Conservation (phyloP, 176 grass and related monocot species). For the Zoysia japonica region DNA sequence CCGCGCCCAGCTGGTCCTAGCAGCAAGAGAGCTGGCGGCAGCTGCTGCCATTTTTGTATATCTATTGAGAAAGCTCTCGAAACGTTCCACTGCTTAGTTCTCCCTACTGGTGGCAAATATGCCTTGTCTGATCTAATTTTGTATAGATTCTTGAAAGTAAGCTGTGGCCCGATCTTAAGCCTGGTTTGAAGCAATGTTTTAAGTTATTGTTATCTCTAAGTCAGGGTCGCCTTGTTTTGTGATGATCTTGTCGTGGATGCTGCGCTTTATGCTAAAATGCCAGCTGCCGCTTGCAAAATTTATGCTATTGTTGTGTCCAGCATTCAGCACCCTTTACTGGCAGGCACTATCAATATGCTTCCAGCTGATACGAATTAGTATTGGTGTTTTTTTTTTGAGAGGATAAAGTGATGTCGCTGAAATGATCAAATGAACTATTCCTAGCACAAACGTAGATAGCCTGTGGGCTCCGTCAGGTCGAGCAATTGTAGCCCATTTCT, state of each 20-base stretch:
- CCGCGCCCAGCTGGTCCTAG: background rate
- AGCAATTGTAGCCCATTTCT: background rate
- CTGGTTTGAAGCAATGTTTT: background rate
- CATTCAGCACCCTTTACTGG: too few species aligned
- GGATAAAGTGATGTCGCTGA: too few species aligned
- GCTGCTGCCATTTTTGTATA: constrained; percentile 45
- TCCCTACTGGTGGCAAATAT: background rate
- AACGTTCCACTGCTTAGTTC: background rate
- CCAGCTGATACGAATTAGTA: too few species aligned
- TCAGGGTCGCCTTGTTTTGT: background rate
- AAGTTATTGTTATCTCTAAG: constrained; percentile 16
- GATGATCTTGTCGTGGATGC: background rate
- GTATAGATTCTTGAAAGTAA: constrained; percentile 33
- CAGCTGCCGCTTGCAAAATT: too few species aligned
- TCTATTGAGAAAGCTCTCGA: constrained; percentile 17
- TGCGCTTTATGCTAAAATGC: background rate
- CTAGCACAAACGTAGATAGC: too few species aligned
- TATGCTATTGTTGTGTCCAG: too few species aligned
- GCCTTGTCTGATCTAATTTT: constrained; percentile 18
- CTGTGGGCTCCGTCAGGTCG: background rate
- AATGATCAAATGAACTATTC: too few species aligned
- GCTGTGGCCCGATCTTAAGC: background rate
- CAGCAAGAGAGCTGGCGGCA: background rate
- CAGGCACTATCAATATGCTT: too few species aligned
- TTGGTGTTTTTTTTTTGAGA: too few species aligned